These are phyloP conservation scores for Eremothecium gossypii DNA, from an alignment of 1,139 yeast species.

Conservation along the genomic window DNA sequence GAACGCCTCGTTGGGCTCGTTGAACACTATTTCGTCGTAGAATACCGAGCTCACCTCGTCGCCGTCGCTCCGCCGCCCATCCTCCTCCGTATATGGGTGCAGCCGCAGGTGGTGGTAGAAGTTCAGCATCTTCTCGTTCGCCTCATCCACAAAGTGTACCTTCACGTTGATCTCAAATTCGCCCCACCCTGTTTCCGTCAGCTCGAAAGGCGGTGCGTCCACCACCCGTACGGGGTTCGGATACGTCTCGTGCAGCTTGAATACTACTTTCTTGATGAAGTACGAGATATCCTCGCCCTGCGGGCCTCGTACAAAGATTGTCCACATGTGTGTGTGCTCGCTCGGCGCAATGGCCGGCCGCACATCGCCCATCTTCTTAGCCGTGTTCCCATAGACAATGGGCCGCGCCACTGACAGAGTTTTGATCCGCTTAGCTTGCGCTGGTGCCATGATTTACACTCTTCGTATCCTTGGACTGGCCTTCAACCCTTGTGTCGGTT, in stretches of 20 bases:
- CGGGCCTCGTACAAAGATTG: conserved; percentile 83
- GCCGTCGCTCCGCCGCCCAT: conserved; percentile 16
- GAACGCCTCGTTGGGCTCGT: conserved; percentile 88
- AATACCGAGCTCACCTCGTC: conserved; percentile 55
- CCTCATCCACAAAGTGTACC: conserved; percentile 74
- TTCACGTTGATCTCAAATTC: conserved; percentile 90
- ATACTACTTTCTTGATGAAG: conserved; percentile 80
- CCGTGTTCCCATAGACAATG: conserved; percentile 77
- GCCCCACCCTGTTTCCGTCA: conserved; percentile 99
- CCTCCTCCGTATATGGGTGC: conserved; percentile 63
- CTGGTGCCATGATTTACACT: conserved; percentile 11
- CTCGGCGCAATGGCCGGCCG: conserved; percentile 65
- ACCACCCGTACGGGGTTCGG: conserved; percentile 74
- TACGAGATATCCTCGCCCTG: conserved; percentile 74
- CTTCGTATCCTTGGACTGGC: not conserved
- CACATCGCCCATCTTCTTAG: conserved; percentile 57
- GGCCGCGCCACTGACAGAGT: conserved; percentile 80
- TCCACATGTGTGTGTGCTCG: conserved; percentile 95
- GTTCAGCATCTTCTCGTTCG: conserved; percentile 80
- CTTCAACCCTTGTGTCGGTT: not conserved
- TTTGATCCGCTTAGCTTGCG: conserved; percentile 31
- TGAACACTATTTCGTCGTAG: conserved; percentile 88
- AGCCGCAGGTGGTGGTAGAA: conserved; percentile 82
- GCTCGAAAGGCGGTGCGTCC: conserved; percentile 87
- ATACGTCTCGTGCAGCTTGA: conserved; percentile 91